A percentile compares a stretch with the other conserved stretches of the same genome.
These are phyloP conservation scores for Ambrosiella cleistominuta DNA, from an alignment of 2,329 filamentous ascomycete genomes.

Conservation along the genomic window DNA sequence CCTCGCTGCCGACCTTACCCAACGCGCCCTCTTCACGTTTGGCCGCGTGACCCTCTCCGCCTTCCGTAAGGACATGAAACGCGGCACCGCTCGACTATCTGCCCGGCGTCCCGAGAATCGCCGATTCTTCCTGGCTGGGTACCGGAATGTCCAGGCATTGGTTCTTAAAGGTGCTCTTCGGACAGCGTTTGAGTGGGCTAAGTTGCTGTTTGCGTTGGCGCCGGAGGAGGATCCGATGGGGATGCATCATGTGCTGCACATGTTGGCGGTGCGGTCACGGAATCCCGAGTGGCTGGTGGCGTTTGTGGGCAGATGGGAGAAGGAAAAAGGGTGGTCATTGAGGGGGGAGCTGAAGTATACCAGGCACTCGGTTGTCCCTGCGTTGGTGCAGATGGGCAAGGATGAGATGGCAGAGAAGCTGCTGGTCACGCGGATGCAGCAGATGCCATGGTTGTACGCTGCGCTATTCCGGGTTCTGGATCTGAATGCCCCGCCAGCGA, in stretches of 20 bases:
- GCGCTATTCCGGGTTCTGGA: constrained; percentile 65
- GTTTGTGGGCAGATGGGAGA: constrained; percentile 32
- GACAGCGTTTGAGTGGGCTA: constrained; percentile 86
- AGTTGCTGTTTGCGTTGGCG: constrained; percentile 60
- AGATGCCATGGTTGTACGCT: constrained; percentile 70
- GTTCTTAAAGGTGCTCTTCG: constrained; percentile 83
- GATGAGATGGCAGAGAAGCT: constrained; percentile 44
- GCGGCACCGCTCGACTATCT: constrained; percentile 64
- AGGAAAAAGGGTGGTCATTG: constrained; percentile 18
- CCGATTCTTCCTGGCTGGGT: constrained; percentile 80
- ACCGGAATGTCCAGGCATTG: constrained; percentile 73
- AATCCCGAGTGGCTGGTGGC: constrained; percentile 62
- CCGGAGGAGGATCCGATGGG: constrained; percentile 61
- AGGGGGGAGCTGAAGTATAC: constrained; percentile 44
- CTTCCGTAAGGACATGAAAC: constrained; percentile 57
- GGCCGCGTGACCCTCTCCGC: constrained; percentile 74
- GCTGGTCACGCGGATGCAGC: constrained; percentile 50
- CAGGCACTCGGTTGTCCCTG: constrained; percentile 58
- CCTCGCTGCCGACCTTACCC: constrained; percentile 69
- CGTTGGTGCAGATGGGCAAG: constrained; percentile 54
- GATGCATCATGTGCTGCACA: constrained; percentile 63
- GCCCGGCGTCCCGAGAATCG: constrained; percentile 74
- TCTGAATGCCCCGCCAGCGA: constrained; percentile 56
- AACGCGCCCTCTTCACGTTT: constrained; percentile 82
- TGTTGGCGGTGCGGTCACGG: constrained; percentile 64